phyloP scores from a whole-genome alignment of 2,329 filamentous ascomycete genomes.

The Phialophora verrucosa region DNA sequence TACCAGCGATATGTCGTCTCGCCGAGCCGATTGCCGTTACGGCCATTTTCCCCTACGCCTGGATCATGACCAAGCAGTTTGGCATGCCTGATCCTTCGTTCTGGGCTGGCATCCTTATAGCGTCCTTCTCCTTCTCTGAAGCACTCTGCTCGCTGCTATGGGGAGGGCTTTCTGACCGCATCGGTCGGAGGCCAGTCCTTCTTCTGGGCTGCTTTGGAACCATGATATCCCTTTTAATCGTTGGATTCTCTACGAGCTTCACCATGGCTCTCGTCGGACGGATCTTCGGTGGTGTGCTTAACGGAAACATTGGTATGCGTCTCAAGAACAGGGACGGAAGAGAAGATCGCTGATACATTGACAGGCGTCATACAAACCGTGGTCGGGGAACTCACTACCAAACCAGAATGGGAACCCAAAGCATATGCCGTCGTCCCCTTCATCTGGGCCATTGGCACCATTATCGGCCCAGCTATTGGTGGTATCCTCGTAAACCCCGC shows the following conservation, averaged over 20 bases:
- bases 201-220: slow-evolving; percentile 82
- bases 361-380: slow-evolving; percentile 84
- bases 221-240: slow-evolving; percentile 78
- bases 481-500: slow-evolving; percentile 83
- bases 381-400: slow-evolving; percentile 85
- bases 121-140: slow-evolving; percentile 82
- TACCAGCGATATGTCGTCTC: slow-evolving; percentile 82
- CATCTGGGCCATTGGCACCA: slow-evolving; percentile 89
- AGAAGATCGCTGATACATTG: background rate
- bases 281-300: slow-evolving; percentile 78
- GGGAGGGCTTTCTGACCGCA: slow-evolving; percentile 79
- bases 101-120: slow-evolving; percentile 87
- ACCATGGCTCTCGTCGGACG: slow-evolving; percentile 81
- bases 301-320: slow-evolving; percentile 74
- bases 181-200: slow-evolving; percentile 85
- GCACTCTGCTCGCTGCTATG: slow-evolving; percentile 85
- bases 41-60: slow-evolving; percentile 91
- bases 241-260: slow-evolving; percentile 82
- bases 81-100: slow-evolving; percentile 79
- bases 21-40: slow-evolving; percentile 92
- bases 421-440: slow-evolving; percentile 94
- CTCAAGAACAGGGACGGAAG: background rate
- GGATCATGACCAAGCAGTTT: slow-evolving; percentile 77
- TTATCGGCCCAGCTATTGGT: slow-evolving; percentile 85
- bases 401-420: slow-evolving; percentile 82